Percentiles rank a stretch among this genome's conserved stretches.
phyloP scores from a whole-genome alignment of 495 filamentous ascomycete species.

The Xanthoparmelia taractica region DNA sequence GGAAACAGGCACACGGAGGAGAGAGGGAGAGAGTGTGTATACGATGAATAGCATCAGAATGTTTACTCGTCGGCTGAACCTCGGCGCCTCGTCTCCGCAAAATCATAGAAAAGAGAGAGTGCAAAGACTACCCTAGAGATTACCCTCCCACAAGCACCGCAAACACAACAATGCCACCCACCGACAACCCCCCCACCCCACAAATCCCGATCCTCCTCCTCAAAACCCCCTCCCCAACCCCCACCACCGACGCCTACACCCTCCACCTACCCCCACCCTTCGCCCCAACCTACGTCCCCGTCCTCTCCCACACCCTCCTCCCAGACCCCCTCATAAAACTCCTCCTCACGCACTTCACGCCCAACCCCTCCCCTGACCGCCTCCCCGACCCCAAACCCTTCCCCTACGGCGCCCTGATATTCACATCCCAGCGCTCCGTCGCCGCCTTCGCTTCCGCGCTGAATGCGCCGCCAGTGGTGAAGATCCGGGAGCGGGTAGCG shows the following conservation, averaged over 20 bases:
- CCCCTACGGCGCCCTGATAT: slow-evolving; percentile 35
- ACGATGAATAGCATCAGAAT: not conserved
- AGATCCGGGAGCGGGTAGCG: slow-evolving; percentile 33
- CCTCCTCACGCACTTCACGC: slow-evolving; percentile 16
- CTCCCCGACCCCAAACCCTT: not conserved
- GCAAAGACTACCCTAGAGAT: not conserved
- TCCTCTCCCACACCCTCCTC: slow-evolving; percentile 20
- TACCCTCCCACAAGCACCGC: not conserved
- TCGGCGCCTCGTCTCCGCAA: slow-evolving; percentile 3
- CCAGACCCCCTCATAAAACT: slow-evolving; percentile 18
- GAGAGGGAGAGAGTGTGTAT: not conserved
- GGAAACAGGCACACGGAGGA: not conserved
- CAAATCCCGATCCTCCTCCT: slow-evolving; percentile 15
- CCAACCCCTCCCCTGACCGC: not conserved
- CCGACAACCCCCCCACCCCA: slow-evolving; percentile 7
- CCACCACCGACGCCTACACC: slow-evolving; percentile 8
- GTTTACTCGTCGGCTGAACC: not conserved
- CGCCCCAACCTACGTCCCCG: slow-evolving; percentile 18
- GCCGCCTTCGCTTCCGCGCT: slow-evolving; percentile 33
- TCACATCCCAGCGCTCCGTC: slow-evolving; percentile 90
- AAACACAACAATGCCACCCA: not conserved
- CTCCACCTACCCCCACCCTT: not conserved
- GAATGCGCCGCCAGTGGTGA: slow-evolving; percentile 12
- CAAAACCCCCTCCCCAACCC: not conserved
- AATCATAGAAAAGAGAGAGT: not conserved